These are phyloP conservation scores for Rubroboletus satanas DNA, from an alignment of 768 basidiomycete species.

Conservation along the genomic window DNA sequence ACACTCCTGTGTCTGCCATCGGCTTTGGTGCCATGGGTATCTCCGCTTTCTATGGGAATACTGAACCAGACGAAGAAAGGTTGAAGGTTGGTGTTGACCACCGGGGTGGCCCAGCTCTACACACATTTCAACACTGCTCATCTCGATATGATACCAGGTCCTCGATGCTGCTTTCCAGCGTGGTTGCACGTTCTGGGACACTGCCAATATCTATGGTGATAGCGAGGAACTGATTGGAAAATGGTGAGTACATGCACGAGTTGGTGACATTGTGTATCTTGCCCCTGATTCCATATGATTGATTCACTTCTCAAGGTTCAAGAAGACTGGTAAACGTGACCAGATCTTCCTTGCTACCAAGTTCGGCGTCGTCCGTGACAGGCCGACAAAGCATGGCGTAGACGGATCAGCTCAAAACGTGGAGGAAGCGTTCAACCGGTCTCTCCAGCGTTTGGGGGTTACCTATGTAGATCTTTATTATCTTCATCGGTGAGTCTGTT, in stretches of 20 bases:
- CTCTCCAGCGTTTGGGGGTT: slow-evolving; percentile 41
- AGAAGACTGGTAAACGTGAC: slow-evolving; percentile 40
- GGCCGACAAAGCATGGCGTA: slow-evolving; percentile 17
- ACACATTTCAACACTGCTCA: background rate
- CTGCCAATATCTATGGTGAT: slow-evolving; percentile 41
- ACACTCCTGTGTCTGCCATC: slow-evolving; percentile 39
- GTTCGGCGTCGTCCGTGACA: slow-evolving; percentile 38
- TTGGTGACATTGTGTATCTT: too few relatives aligned
- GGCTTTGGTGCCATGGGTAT: slow-evolving; percentile 64
- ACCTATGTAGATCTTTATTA: slow-evolving; percentile 46
- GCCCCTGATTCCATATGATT: too few relatives aligned
- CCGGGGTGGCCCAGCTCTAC: background rate
- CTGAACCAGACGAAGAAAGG: slow-evolving; percentile 51
- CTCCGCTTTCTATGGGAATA: slow-evolving; percentile 44
- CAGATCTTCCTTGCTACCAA: slow-evolving; percentile 66
- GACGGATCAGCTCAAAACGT: slow-evolving; percentile 41
- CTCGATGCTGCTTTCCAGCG: slow-evolving; percentile 39
- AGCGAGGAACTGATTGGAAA: slow-evolving; percentile 45
- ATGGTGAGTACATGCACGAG: slow-evolving; percentile 30
- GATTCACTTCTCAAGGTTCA: slow-evolving; percentile 32
- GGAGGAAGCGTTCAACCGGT: slow-evolving; percentile 34
- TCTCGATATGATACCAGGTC: slow-evolving; percentile 25
- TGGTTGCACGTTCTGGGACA: slow-evolving; percentile 48
- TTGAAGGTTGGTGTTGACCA: slow-evolving; percentile 41
- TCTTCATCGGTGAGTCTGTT: slow-evolving; percentile 34